Conservation (phyloP, 805 yeast species). For the Ogataea trehaloabstinens region DNA sequence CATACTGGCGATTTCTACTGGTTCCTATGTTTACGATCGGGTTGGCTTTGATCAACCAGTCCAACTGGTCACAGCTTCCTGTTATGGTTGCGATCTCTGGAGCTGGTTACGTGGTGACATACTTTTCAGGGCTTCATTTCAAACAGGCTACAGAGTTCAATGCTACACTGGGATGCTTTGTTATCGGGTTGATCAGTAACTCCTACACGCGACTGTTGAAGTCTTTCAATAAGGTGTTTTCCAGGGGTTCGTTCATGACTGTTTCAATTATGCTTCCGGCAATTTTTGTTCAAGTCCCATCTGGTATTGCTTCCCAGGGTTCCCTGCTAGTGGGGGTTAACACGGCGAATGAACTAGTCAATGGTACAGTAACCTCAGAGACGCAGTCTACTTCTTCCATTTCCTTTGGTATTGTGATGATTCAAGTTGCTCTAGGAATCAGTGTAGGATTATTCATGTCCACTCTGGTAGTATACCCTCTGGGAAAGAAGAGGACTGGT, state of each 20-base stretch:
- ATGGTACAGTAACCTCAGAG: conserved; percentile 8
- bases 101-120: conserved; percentile 78
- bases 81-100: conserved; percentile 77
- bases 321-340: conserved; percentile 76
- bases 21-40: conserved; percentile 71
- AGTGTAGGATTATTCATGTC: conserved; percentile 93
- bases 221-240: conserved; percentile 42
- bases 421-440: conserved; percentile 89
- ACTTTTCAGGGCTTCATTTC: conserved; percentile 74
- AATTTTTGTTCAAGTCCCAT: conserved; percentile 91
- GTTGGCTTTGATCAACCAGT: conserved; percentile 78
- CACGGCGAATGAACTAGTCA: conserved; percentile 66
- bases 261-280: conserved; percentile 96
- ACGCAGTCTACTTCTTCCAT: conserved; percentile 25
- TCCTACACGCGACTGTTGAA: conserved; percentile 82
- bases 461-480: conserved; percentile 84
- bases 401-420: conserved; percentile 81
- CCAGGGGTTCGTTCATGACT: conserved; percentile 51
- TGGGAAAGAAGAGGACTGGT: conserved; percentile 87
- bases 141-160: conserved; percentile 67
- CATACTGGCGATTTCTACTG: conserved; percentile 63
- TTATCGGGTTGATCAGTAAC: conserved; percentile 85
- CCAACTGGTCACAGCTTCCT: conserved; percentile 77
- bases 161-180: conserved; percentile 86
- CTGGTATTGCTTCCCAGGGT: conserved; percentile 90